phyloP scores from a whole-genome alignment of 371 early-diverging fungal genomes.

The Zychaea mexicana region DNA sequence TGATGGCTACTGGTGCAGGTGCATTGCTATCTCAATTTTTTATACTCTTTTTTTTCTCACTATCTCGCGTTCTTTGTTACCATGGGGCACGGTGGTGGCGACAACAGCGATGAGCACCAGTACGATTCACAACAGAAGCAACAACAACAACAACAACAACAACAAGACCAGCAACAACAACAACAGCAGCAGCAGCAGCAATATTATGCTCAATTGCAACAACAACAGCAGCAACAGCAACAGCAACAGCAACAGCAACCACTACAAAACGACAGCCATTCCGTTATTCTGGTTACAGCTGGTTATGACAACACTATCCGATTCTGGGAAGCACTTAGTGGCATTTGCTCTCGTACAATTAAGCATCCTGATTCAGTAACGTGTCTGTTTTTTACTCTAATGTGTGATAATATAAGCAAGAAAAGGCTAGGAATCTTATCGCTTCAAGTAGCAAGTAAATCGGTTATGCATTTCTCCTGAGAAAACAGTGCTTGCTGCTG shows the following conservation, averaged over 20 bases:
- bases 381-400: not conserved
- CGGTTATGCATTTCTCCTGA: conserved; percentile 91
- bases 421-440: not conserved
- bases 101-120: not conserved
- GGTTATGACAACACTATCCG: conserved; percentile 97
- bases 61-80: too few species aligned
- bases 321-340: conserved; percentile 96
- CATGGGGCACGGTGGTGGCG: not conserved
- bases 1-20: too few species aligned
- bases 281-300: conserved; percentile 91
- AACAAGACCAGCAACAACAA: conserved; percentile 19
- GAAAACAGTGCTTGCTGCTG: conserved; percentile 91
- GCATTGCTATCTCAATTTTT: too few species aligned
- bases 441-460: conserved; percentile 97
- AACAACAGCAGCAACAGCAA: conserved; percentile 19
- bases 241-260: conserved; percentile 48
- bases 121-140: not conserved
- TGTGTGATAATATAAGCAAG: too few species aligned
- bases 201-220: conserved; percentile 13
- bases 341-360: conserved; percentile 92
- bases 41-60: not conserved
- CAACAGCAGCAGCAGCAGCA: conserved; percentile 24
- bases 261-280: conserved; percentile 62
- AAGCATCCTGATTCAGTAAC: conserved; percentile 90
- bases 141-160: conserved; percentile 4